Conservation (phyloP, 495 filamentous ascomycete genomes). For the Rostrohypoxylon terebratum region DNA sequence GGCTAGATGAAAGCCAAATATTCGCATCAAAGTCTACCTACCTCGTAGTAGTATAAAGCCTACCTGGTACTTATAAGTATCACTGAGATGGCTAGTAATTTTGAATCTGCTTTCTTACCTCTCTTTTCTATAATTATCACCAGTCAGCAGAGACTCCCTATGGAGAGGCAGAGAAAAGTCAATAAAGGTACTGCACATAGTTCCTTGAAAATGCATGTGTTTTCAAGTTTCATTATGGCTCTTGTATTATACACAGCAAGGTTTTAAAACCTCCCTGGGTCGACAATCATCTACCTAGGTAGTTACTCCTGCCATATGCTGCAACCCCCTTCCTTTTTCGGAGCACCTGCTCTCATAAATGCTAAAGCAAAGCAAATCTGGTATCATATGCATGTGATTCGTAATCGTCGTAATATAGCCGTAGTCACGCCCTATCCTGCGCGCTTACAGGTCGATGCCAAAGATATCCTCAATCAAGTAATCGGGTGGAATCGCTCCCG, state of each 20-base stretch:
- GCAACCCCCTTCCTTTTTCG: background rate
- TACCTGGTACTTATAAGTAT: background rate
- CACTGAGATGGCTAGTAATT: background rate
- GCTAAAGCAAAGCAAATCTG: slow-evolving; percentile 45
- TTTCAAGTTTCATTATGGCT: slow-evolving; percentile 6
- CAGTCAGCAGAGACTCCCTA: no score
- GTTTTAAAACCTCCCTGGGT: background rate
- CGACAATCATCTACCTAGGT: background rate
- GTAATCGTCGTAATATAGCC: slow-evolving; percentile 37
- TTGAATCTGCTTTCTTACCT: background rate
- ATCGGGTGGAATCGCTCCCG: slow-evolving; percentile 44
- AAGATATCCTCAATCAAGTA: slow-evolving; percentile 46
- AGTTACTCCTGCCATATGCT: background rate
- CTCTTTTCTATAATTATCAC: no score
- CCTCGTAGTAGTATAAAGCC: no score
- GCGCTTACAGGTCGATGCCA: slow-evolving; percentile 33
- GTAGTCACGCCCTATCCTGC: background rate
- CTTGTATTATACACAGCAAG: slow-evolving; percentile 12
- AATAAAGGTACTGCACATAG: background rate
- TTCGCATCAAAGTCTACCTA: no score
- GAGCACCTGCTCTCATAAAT: slow-evolving; percentile 18
- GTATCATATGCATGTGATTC: slow-evolving; percentile 45
- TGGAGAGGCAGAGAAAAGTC: background rate
- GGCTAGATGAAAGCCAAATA: no score
- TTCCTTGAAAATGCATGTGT: background rate